Percentiles rank a stretch among this genome's conserved stretches.
Evolutionary conservation across 139 green algal species (phyloP).

Genomic region (Picochlorum sp.): DNA sequence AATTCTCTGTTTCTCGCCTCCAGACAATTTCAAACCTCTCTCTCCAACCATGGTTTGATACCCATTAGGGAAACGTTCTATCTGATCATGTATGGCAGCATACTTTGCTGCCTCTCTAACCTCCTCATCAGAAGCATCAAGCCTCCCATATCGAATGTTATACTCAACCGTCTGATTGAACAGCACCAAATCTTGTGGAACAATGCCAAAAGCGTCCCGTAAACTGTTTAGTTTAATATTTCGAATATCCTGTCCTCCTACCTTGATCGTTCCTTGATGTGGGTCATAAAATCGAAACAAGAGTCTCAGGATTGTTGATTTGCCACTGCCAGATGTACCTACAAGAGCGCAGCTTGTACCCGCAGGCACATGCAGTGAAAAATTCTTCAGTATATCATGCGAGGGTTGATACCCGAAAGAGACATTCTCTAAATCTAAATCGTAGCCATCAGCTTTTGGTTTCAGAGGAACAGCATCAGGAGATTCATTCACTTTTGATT

Average conservation of each 20-base stretch:
- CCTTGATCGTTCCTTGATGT: slow-evolving; percentile 45
- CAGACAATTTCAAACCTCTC: slow-evolving; percentile 85
- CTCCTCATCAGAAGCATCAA: slow-evolving; percentile 50
- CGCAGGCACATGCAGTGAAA: slow-evolving; percentile 62
- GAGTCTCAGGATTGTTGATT: slow-evolving; percentile 65
- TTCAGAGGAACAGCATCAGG: slow-evolving; percentile 35
- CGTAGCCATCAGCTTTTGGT: slow-evolving; percentile 6
- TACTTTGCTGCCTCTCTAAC: slow-evolving; percentile 26
- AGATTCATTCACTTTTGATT: slow-evolving; percentile 10
- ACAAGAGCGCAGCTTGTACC: slow-evolving; percentile 85
- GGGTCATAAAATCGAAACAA: slow-evolving; percentile 84
- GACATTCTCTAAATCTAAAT: slow-evolving; percentile 55
- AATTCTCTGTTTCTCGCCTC: slow-evolving; percentile 92
- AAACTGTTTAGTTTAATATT: slow-evolving; percentile 42
- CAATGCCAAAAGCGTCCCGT: slow-evolving; percentile 38
- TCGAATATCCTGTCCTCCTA: slow-evolving; percentile 58
- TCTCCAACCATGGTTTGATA: slow-evolving; percentile 90
- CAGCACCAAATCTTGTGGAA: slow-evolving; percentile 82
- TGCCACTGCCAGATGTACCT: slow-evolving; percentile 76
- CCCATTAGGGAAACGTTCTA: slow-evolving; percentile 79
- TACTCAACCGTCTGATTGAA: slow-evolving; percentile 95
- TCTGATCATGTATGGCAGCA: slow-evolving; percentile 74
- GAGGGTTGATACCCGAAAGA: slow-evolving; percentile 61
- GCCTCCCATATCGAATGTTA: slow-evolving; percentile 79
- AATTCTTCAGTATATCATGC: slow-evolving; percentile 49